phyloP scores from a whole-genome alignment of 75 land plant genomes.

The Gnetum montanum region DNA sequence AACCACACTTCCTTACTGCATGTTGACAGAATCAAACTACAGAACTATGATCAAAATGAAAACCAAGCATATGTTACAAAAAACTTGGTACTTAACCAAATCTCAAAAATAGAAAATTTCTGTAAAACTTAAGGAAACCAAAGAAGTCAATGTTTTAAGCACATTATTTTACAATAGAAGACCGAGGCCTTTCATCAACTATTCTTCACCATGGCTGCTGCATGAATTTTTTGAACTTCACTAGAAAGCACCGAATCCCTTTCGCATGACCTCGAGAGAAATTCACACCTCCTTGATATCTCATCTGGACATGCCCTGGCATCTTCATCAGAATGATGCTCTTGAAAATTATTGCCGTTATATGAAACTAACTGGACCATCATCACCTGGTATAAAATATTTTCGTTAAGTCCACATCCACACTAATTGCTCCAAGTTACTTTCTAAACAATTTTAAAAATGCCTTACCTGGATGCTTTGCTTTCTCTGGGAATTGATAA shows the following conservation, averaged over 20 bases:
- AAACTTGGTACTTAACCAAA: not conserved
- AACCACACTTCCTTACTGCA: not conserved
- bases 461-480: slow-evolving; percentile 41
- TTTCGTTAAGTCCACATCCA: not conserved
- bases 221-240: slow-evolving; percentile 29
- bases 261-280: slow-evolving; percentile 47
- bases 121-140: not conserved
- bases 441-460: not conserved
- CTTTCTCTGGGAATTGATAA: slow-evolving; percentile 39
- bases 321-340: not conserved
- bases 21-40: not conserved
- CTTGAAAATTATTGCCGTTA: not conserved
- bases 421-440: not conserved
- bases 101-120: not conserved
- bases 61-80: not conserved
- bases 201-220: not conserved
- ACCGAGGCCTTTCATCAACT: not conserved
- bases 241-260: slow-evolving; percentile 35
- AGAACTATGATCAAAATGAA: not conserved
- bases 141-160: not conserved
- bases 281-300: slow-evolving; percentile 18
- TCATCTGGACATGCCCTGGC: not conserved
- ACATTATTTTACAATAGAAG: not conserved
- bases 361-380: slow-evolving; percentile 23
- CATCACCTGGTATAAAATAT: slow-evolving; percentile 33